Evolutionary conservation across 306 rosid species (phyloP).

Genomic region (Ammopiptanthus mongolicus): DNA sequence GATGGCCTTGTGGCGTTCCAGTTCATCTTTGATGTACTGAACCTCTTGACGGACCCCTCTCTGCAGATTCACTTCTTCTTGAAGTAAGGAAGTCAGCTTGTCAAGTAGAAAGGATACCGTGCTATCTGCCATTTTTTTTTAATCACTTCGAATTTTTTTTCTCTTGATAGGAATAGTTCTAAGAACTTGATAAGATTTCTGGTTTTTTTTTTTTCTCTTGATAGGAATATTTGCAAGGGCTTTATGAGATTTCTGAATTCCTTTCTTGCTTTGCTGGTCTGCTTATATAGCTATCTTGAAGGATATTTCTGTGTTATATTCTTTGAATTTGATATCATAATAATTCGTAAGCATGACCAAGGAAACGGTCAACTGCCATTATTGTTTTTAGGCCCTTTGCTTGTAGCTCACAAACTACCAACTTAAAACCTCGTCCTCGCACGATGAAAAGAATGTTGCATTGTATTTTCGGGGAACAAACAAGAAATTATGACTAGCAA

Average conservation of each 20-base stretch:
- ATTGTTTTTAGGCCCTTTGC: neutral
- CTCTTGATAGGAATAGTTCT: neutral
- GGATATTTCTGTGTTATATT: neutral
- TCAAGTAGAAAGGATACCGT: slow-evolving; percentile 36
- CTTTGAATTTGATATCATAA: neutral
- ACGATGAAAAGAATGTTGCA: neutral
- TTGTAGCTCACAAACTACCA: neutral
- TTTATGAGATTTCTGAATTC: neutral
- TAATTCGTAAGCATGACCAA: neutral
- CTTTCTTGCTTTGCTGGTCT: neutral
- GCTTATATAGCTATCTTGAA: slow-evolving; percentile 11
- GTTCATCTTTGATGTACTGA: slow-evolving; percentile 36
- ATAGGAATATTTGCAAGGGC: neutral
- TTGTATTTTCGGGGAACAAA: neutral
- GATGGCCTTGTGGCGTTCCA: slow-evolving; percentile 32
- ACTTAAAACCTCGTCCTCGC: neutral
- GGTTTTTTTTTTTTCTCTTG: neutral
- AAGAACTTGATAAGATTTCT: neutral
- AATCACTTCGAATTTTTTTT: neutral
- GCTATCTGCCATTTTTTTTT: slow-evolving; percentile 50
- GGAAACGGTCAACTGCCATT: slow-evolving; percentile 20
- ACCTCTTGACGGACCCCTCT: slow-evolving; percentile 41
- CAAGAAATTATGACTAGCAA: neutral
- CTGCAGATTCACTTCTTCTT: slow-evolving; percentile 34
- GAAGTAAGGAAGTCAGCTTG: slow-evolving; percentile 28